These are phyloP conservation scores for Candida smagusa DNA, from an alignment of 1,139 yeast genomes.

Conservation along the genomic window DNA sequence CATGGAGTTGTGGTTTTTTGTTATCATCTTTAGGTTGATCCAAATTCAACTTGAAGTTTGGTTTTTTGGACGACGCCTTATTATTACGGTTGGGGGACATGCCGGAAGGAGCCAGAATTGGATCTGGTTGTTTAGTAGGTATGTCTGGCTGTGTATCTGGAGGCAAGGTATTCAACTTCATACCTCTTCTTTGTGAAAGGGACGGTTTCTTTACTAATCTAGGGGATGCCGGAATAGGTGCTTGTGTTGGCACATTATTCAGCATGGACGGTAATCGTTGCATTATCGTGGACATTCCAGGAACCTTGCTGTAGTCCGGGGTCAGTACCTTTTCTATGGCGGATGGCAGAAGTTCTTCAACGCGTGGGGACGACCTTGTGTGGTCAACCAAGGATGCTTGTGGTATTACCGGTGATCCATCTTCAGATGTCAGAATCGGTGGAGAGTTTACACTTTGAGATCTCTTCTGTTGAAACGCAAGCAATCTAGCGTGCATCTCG, in stretches of 20 bases:
- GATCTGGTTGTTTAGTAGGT: conserved; percentile 16
- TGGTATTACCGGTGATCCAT: conserved; percentile 4
- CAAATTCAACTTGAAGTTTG: conserved; percentile 38
- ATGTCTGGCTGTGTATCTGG: not conserved
- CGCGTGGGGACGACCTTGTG: conserved; percentile 8
- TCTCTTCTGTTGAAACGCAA: conserved; percentile 72
- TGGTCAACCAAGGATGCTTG: conserved; percentile 5
- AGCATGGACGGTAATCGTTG: conserved; percentile 5
- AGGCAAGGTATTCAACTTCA: conserved; percentile 30
- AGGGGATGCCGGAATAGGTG: conserved; percentile 10
- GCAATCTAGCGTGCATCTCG: conserved; percentile 69
- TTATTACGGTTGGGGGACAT: conserved; percentile 13
- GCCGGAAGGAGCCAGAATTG: conserved; percentile 20
- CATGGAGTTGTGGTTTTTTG: conserved; percentile 36
- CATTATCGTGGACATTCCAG: conserved; percentile 1
- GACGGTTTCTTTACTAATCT: conserved; percentile 42
- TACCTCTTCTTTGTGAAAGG: conserved; percentile 58
- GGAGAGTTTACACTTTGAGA: conserved; percentile 29
- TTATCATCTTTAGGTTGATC: conserved; percentile 14
- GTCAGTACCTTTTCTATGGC: conserved; percentile 10
- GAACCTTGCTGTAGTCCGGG: conserved; percentile 1
- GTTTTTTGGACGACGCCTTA: conserved; percentile 37
- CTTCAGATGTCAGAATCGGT: conserved; percentile 13
- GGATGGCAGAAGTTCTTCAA: conserved; percentile 13
- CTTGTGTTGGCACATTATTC: conserved; percentile 7